Evolutionary conservation across 257 asterid genomes (phyloP), one percentile per base, ranked within the genome.

Genomic region (Cynanchum wilfordii): DNA sequence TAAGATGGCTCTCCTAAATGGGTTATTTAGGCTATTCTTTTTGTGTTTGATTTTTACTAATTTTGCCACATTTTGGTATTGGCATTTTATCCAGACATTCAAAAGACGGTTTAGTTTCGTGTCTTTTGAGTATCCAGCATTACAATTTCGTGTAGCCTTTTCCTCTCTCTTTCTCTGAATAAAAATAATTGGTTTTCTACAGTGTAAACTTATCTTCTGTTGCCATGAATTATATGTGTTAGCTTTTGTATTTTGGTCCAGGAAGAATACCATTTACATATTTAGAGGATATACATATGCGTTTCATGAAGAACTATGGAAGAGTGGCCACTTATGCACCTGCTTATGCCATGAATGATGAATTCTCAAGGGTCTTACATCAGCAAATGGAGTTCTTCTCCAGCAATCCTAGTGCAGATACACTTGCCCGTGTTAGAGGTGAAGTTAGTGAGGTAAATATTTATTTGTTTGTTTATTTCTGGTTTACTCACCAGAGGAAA

Each of bases 311-410:
- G 84, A 95, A 92, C 80, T 89, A 95, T 74, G 96, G 96, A 59
- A 89, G 82, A 81, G 96, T 89, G 72, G 96, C 93, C 69, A 69
- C 88, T 63, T 83, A 75, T 81, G 96, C 98, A 36, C 97, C 98
- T 79, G 99, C 99, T 66, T 95, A 95, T 75, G 91, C 98, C 15
- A 95, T 95, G 98, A 95, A 95, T 79, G 99, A 95, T 83, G 98
- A 95, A 81, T 90, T 92, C 82, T 95, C 99, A 17, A 88, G 99
- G 86, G 98, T 92, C 76, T 81, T 95, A 79, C 99, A 95, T 86
- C 98, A 90, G 81, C 99, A 95, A 84, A 95, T 95, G 99, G 99
- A 95, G 83, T 95, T 90, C 70, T 95, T 87, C 84, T 92, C 99
- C 66, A 95, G 98, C 76, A 95, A 89, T 79, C 96, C 96, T 16